phyloP scores from a whole-genome alignment of 768 basidiomycete species.

The Boletus edulis region DNA sequence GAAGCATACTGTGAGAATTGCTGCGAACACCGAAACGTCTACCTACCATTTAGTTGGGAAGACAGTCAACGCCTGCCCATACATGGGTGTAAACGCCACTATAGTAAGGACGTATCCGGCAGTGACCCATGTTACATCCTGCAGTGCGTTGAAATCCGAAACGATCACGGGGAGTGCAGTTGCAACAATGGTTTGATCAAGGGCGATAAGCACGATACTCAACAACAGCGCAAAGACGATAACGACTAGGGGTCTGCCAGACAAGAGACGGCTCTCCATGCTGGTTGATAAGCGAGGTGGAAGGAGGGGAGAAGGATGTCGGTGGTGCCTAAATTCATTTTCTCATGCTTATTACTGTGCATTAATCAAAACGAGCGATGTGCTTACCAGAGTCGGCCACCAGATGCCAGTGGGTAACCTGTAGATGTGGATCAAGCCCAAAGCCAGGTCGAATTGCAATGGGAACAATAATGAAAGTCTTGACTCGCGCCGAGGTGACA shows the following conservation, averaged over 20 bases:
- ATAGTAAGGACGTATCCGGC: slow-evolving; percentile 65
- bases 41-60: slow-evolving; percentile 19
- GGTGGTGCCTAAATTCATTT: neutral
- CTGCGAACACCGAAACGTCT: slow-evolving; percentile 27
- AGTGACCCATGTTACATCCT: slow-evolving; percentile 53
- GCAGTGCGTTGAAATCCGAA: slow-evolving; percentile 11
- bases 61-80: slow-evolving; percentile 5
- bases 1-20: neutral
- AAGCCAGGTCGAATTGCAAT: neutral
- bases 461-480: neutral
- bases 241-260: slow-evolving; percentile 1
- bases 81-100: slow-evolving; percentile 10
- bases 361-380: neutral
- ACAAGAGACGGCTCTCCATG: slow-evolving; percentile 9
- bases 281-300: neutral
- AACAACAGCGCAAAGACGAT: slow-evolving; percentile 5
- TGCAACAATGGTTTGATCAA: slow-evolving; percentile 49
- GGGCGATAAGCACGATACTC: slow-evolving; percentile 11
- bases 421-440: too few relatives aligned
- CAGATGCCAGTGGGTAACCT: too few relatives aligned
- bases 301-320: neutral
- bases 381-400: neutral
- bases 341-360: neutral
- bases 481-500: too few relatives aligned
- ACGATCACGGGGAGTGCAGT: slow-evolving; percentile 48